Conservation (phyloP, 1,139 yeast genomes). For the Candida anutae region DNA sequence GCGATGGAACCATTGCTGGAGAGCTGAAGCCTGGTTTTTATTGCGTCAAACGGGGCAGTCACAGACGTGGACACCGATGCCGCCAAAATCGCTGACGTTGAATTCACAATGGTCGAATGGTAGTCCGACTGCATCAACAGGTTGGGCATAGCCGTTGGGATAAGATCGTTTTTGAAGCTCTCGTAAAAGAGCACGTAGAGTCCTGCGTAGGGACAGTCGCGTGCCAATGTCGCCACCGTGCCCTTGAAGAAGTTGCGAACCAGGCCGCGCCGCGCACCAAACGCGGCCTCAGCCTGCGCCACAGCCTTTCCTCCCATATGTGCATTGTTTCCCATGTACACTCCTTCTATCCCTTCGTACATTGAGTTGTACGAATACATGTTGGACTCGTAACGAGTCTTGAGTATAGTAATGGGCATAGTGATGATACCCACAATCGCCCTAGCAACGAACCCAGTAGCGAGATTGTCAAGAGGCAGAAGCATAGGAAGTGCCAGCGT, state of each 20-base stretch:
- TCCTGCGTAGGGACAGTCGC: constrained; percentile 98
- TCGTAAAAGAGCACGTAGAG: constrained; percentile 82
- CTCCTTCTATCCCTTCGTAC: constrained; percentile 51
- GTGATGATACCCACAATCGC: constrained; percentile 79
- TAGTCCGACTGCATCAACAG: constrained; percentile 6
- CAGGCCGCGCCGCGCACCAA: constrained; percentile 15
- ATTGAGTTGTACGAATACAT: constrained; percentile 64
- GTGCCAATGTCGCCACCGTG: constrained; percentile 73
- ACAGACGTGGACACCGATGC: constrained; percentile 76
- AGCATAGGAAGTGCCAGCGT: constrained; percentile 58
- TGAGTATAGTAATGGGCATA: constrained; percentile 97
- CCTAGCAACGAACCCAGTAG: constrained; percentile 73
- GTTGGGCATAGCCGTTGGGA: constrained; percentile 13
- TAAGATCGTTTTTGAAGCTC: constrained; percentile 46
- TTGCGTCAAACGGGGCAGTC: constrained; percentile 93
- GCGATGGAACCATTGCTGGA: constrained; percentile 14
- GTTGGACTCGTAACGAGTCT: constrained; percentile 81
- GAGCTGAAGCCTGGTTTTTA: constrained; percentile 86
- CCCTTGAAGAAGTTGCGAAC: constrained; percentile 75
- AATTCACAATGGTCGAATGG: constrained; percentile 54
- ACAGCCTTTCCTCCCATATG: constrained; percentile 14
- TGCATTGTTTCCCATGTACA: constrained; percentile 35
- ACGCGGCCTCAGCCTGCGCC: constrained; percentile 1
- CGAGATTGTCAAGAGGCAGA: constrained; percentile 59
- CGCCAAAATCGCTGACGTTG: constrained; percentile 63